Evolutionary conservation across 305 asterid species (phyloP), one percentile per base, ranked within the genome.

Genomic region (Petunia hybrid): DNA sequence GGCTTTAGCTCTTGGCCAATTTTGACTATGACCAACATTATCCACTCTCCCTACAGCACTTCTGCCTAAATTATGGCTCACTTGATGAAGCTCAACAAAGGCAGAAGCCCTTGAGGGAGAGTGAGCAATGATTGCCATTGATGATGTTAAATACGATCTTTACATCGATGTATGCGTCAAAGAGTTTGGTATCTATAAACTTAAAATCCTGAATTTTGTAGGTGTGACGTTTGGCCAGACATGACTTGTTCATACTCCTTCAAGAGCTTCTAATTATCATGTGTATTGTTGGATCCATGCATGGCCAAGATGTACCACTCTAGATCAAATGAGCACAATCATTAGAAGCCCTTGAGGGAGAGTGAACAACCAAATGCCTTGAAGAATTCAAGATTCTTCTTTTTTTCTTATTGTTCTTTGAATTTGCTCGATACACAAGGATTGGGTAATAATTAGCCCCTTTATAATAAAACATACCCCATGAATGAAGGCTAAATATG

Each of bases 281-380:
- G 8, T 80, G 63, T 57, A 76, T 36, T 6, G 55, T 43, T 16
- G 35, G 16, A 3, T 4, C 14, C 45, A 73, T 80, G 38, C 80
- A 77, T 82, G 82, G 78, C 53, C 59, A 9, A 79, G 82, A 82
- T 71, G 16, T 63, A 63, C 14, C 14, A 8, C 5, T 36, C n/a
- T 38, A 38, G 57, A 38, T 38, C 5, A 38, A 42, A 63, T 63
- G 2, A 65, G 9, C 57, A 53, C 57, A 45, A 65, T 64, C 9
- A 65, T 77, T 57, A 85, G 88, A 88, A 88, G 89, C 91, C 89
- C 88, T 88, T 88, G 89, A 83, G 86, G 88, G 87, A 85, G 87
- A 88, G 80, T 51, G 82, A 85, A 62, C 60, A 85, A 80, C 81
- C 86, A 73, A 64, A 10, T 85, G 86, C 85, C 65, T 84, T 83